Conservation (phyloP, 1,284 basidiomycete species). For the Tilletiaria anomala region DNA sequence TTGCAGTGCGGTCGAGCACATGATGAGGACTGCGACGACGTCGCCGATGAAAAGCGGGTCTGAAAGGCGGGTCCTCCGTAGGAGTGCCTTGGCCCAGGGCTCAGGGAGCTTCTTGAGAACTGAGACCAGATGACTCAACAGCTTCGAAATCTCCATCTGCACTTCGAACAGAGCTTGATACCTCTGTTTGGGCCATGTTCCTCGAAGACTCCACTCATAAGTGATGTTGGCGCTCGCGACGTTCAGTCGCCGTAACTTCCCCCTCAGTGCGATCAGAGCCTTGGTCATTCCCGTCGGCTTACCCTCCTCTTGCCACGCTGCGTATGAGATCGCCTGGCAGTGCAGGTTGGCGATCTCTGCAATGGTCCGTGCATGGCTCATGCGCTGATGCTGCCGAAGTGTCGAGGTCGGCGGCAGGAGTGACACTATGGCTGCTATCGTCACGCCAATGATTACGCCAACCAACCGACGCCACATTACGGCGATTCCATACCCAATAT, state of each 20-base stretch:
- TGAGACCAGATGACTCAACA: constrained; percentile 47
- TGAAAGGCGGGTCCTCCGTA: constrained; percentile 58
- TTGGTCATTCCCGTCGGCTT: constrained; percentile 7
- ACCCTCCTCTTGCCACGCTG: constrained; percentile 2
- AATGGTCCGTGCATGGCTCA: constrained; percentile 41
- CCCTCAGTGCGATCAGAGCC: constrained; percentile 33
- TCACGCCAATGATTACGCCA: constrained; percentile 29
- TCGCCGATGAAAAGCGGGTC: constrained; percentile 73
- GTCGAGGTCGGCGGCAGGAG: constrained; percentile 40
- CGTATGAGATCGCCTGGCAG: constrained; percentile 41
- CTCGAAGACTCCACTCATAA: constrained; percentile 39
- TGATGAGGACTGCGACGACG: constrained; percentile 39
- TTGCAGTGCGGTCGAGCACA: constrained; percentile 49
- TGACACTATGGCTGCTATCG: constrained; percentile 29
- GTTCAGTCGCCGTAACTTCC: constrained; percentile 39
- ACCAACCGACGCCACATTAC: constrained; percentile 44
- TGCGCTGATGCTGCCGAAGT: constrained; percentile 40
- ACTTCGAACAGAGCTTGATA: constrained; percentile 16
- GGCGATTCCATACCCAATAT: constrained; percentile 41
- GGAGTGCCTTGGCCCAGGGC: constrained; percentile 47
- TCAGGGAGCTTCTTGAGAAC: constrained; percentile 9
- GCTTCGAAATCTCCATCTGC: constrained; percentile 26
- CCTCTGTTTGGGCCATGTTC: constrained; percentile 24
- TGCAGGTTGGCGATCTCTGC: constrained; percentile 40
- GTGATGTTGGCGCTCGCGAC: constrained; percentile 31